Percentiles rank a stretch among this genome's conserved stretches.
phyloP scores from a whole-genome alignment of 805 yeast genomes.

The Candida chauliodis region DNA sequence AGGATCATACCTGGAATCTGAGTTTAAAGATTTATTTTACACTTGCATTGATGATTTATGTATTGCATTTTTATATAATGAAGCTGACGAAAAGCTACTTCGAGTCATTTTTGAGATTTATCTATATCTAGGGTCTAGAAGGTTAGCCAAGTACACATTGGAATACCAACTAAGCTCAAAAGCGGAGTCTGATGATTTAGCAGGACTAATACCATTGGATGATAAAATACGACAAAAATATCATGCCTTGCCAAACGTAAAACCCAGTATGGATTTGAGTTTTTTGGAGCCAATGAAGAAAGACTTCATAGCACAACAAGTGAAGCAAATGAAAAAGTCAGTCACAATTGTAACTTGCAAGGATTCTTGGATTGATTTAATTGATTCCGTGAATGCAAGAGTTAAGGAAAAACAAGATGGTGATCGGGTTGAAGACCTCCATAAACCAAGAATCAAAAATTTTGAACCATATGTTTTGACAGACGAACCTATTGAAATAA shows the following conservation, averaged over 20 bases:
- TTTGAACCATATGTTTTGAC: slow-evolving; percentile 52
- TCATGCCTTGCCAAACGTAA: neutral
- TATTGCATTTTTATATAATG: slow-evolving; percentile 62
- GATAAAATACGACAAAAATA: neutral
- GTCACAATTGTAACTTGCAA: slow-evolving; percentile 5
- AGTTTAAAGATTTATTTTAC: slow-evolving; percentile 32
- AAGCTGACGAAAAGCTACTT: slow-evolving; percentile 58
- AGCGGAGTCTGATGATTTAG: slow-evolving; percentile 39
- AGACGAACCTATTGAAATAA: slow-evolving; percentile 45
- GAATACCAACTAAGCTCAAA: slow-evolving; percentile 55
- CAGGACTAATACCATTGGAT: slow-evolving; percentile 24
- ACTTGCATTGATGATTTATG: slow-evolving; percentile 60
- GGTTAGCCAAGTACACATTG: slow-evolving; percentile 51
- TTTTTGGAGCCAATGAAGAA: slow-evolving; percentile 30
- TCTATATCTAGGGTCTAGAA: slow-evolving; percentile 42
- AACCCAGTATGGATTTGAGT: slow-evolving; percentile 9
- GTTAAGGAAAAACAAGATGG: slow-evolving; percentile 29
- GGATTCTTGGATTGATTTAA: slow-evolving; percentile 24
- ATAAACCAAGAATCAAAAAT: slow-evolving; percentile 41
- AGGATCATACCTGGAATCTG: slow-evolving; percentile 12
- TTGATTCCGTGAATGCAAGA: slow-evolving; percentile 30
- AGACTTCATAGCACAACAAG: slow-evolving; percentile 25
- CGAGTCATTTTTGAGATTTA: slow-evolving; percentile 50
- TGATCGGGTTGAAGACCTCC: slow-evolving; percentile 27
- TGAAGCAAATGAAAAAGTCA: slow-evolving; percentile 10